Conservation (phyloP, 2,329 filamentous ascomycete species). For the Aureobasidium namibiae region DNA sequence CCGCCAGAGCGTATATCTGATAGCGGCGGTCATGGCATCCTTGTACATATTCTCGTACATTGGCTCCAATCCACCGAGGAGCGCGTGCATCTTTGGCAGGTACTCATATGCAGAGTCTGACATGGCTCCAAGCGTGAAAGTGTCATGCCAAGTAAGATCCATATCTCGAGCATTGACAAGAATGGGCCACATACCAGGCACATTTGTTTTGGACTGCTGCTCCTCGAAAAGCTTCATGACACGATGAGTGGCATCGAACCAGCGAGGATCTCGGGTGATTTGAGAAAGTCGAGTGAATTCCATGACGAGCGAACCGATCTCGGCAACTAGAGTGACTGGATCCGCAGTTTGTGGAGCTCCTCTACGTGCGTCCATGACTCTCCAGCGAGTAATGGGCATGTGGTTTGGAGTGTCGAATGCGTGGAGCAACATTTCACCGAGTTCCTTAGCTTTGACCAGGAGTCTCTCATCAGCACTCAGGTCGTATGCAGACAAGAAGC, state of each 20-base stretch:
- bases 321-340: conserved; percentile 34
- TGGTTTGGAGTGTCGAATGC: conserved; percentile 40
- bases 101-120: conserved; percentile 32
- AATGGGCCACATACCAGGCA: conserved; percentile 43
- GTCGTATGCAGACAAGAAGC: conserved; percentile 29
- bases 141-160: conserved; percentile 34
- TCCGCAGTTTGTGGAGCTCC: conserved; percentile 34
- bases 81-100: conserved; percentile 40
- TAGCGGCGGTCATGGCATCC: conserved; percentile 34
- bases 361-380: conserved; percentile 30
- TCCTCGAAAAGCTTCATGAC: conserved; percentile 34
- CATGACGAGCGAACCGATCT: conserved; percentile 40
- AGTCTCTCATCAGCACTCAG: conserved; percentile 27
- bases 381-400: conserved; percentile 40
- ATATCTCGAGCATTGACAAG: conserved; percentile 32
- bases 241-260: conserved; percentile 38
- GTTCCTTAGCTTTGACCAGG: conserved; percentile 29
- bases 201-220: conserved; percentile 34
- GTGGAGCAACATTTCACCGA: conserved; percentile 37
- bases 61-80: conserved; percentile 38
- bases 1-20: conserved; percentile 39
- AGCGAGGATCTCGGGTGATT: conserved; percentile 37
- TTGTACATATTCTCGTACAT: conserved; percentile 51
- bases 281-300: conserved; percentile 42
- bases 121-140: conserved; percentile 30